Evolutionary conservation across 2,329 filamentous ascomycete species (phyloP).

Genomic region (Xylariaceae sp.): DNA sequence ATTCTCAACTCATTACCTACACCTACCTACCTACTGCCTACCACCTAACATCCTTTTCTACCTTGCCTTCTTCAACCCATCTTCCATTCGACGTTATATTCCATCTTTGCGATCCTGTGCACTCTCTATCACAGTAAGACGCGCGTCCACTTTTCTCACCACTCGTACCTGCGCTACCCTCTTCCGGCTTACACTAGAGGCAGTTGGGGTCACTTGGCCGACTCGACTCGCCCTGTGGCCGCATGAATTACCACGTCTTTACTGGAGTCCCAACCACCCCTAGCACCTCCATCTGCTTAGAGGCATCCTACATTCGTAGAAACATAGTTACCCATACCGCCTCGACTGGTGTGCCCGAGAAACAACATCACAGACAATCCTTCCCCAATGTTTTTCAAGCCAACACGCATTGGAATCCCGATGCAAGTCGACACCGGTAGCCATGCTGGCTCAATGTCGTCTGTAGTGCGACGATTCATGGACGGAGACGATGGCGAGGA

Average conservation of each 20-base stretch:
- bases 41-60: too few species aligned
- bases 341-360: neutral
- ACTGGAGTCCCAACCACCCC: neutral
- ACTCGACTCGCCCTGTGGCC: conserved; percentile 1
- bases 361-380: neutral
- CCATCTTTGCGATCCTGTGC: neutral
- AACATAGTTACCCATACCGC: neutral
- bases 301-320: neutral
- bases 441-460: neutral
- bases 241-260: neutral
- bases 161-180: neutral
- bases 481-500: conserved; percentile 20
- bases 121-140: neutral
- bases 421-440: conserved; percentile 1
- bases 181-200: neutral
- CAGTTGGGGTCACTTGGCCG: conserved; percentile 13
- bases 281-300: neutral
- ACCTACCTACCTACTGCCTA: too few species aligned
- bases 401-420: conserved; percentile 9
- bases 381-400: neutral
- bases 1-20: too few species aligned
- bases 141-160: neutral
- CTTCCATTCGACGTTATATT: neutral
- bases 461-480: conserved; percentile 20
- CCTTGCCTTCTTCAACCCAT: neutral